A percentile compares a stretch with the other conserved stretches of the same genome.
These are phyloP conservation scores for Saccharomyces hybrid DNA, from an alignment of 1,139 yeast genomes.

Conservation along the genomic window DNA sequence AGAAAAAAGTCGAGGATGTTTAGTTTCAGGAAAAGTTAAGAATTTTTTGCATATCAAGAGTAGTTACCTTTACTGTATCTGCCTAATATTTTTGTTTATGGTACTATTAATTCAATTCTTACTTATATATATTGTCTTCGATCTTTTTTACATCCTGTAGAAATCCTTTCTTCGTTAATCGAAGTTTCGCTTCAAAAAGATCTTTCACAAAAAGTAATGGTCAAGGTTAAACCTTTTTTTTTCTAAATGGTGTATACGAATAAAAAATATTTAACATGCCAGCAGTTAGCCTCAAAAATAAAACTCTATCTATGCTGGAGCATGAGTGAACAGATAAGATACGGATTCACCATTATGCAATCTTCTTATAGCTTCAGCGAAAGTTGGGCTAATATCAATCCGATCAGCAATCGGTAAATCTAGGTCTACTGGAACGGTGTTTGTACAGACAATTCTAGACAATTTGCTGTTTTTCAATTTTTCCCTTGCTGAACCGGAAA, in stretches of 20 bases:
- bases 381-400: too few species aligned
- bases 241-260: conserved; percentile 36
- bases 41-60: neutral
- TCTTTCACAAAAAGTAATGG: neutral
- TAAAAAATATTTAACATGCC: neutral
- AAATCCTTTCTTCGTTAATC: too few species aligned
- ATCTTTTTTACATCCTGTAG: neutral
- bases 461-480: too few species aligned
- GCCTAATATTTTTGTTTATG: neutral
- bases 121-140: neutral
- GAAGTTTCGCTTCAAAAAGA: neutral
- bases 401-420: too few species aligned
- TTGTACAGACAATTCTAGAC: too few species aligned
- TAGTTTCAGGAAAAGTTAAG: conserved; percentile 13
- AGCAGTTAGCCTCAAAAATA: neutral
- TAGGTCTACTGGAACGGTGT: too few species aligned
- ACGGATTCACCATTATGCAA: too few species aligned
- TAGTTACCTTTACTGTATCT: neutral
- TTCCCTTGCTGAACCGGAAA: too few species aligned
- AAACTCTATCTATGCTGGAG: conserved; percentile 14
- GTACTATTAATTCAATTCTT: neutral
- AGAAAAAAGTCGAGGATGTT: conserved; percentile 16
- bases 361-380: too few species aligned
- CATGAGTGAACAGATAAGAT: too few species aligned
- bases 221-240: neutral